Evolutionary conservation across 2,329 filamentous ascomycete species (phyloP), one percentile per base, ranked within the genome.

Genomic region (Fusarium udum): DNA sequence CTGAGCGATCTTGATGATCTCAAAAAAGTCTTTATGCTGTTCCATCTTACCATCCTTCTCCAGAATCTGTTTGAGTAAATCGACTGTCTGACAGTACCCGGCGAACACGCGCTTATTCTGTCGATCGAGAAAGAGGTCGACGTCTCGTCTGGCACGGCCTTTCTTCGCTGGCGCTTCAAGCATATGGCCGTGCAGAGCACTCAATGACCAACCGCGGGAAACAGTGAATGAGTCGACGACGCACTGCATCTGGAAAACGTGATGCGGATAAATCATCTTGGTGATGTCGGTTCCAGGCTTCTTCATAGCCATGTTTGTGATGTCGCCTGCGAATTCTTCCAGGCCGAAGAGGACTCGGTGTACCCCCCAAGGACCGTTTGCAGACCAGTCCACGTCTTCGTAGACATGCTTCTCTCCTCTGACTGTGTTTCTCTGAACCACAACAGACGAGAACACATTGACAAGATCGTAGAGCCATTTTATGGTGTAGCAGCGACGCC

Each of bases 381-480:
- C 34, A n/a, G 51, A 55, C 51, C 51, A 55, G 14, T 55, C 51
- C 20, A 55, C 34, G 2, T 55, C 15, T 2, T 55, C 51, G 34
- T 55, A 55, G 24, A 55, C 24, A 55, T 40, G 51, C 24, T 55
- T 55, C 15, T 55, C 51, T 18, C 51, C 51, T 55, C 34, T 39
- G 20, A 55, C 11, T 0, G 14, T 55, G 20, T 55, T 55, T 31
- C 51, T 39, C 24, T 55, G 51, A 18, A 55, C 51, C 4, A 55
- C 51, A 7, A 40, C 32, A n/a, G 51, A 55, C 1, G 84, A 84
- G 61, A 82, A 86, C 9, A 85, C 32, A 57, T 86, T 87, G 71
- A 88, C 84, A 11, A 88, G 72, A 61, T 87, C 85, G 66, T 87
- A 88, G 0, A 88, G 81, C 85, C 85, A 87, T 65, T 84, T 86